Percentiles rank a stretch among this genome's conserved stretches.
phyloP scores from a whole-genome alignment of 352 stramenopile genomes.

The Phytophthora podocarpi region DNA sequence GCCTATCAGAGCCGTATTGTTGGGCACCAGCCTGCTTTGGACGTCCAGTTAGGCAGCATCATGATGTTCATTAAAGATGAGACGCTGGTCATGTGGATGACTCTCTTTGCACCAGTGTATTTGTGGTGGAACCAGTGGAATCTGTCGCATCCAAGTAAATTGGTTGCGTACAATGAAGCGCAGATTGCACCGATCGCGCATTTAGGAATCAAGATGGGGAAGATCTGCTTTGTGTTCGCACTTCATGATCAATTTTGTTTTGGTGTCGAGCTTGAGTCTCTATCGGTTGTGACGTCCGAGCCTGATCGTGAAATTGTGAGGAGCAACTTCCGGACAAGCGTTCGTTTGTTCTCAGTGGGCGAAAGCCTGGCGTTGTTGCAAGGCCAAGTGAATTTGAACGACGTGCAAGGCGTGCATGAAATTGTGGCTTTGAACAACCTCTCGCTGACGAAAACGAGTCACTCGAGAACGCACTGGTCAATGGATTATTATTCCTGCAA shows the following conservation, averaged over 20 bases:
- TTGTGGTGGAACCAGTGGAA: constrained; percentile 89
- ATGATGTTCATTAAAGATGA: constrained; percentile 76
- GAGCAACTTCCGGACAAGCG: constrained; percentile 38
- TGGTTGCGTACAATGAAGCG: constrained; percentile 45
- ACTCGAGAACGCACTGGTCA: constrained; percentile 57
- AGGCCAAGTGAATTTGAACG: constrained; percentile 21
- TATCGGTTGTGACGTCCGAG: constrained; percentile 45
- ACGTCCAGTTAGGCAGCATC: constrained; percentile 55
- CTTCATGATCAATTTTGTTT: constrained; percentile 70
- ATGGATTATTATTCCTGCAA: constrained; percentile 52
- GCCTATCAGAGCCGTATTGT: constrained; percentile 84
- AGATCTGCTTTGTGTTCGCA: constrained; percentile 57
- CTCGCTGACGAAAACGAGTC: constrained; percentile 49
- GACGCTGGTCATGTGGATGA: constrained; percentile 79
- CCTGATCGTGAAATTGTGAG: constrained; percentile 35
- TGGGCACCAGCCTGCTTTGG: constrained; percentile 67
- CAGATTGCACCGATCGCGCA: constrained; percentile 75
- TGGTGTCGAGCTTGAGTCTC: constrained; percentile 42
- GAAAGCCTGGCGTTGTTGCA: constrained; percentile 41
- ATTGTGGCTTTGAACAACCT: constrained; percentile 44
- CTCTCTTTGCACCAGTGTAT: constrained; percentile 76
- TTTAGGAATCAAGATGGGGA: constrained; percentile 51
- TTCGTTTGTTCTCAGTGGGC: constrained; percentile 47
- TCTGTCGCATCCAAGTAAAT: constrained; percentile 67
- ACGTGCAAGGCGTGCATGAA: constrained; percentile 40